Base-by-base conservation (phyloP, 73 alveolate species). In the Urostyla sp. region DNA sequence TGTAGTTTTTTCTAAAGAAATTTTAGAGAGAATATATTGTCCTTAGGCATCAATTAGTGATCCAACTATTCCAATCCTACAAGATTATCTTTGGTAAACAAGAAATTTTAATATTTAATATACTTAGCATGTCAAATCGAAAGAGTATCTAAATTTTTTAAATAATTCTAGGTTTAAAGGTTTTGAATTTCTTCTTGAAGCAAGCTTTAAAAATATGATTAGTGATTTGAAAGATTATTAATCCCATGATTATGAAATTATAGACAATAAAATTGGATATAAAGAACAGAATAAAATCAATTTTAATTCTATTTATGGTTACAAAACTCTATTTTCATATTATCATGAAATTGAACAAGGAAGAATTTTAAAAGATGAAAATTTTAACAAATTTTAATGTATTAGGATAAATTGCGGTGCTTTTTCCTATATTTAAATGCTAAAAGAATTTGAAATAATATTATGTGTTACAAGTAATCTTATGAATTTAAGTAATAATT, bases 391-490 rank as follows among this genome's bases (percentile, higher is more conserved):
- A 23, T 34, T 24, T 36, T 16, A 37, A 20, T 55, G 49, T 23
- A 58, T 84, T 31, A 80, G 80, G 36, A 0, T 84, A 43, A 11
- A 67, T 0, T 84, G 92, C 53, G 92, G 90, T 3, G 36, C 75
- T 32, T 84, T 76, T 46, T 76, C 89, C 0, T 84, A 51, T 31
- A 67, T 90, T n/a, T 56, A 80, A 38, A 51, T 79, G n/a, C 92
- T 89, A 0, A 34, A 18, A 24, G 6, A 28, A 23, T 63, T 66
- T 55, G 21, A 53, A 7, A 44, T 61, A 46, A 80, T 85, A 23
- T 23, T 85, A 24, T 90, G 93, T 13, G 93, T 85, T 21, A 79
- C 87, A 0, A 90, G 93, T 0, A 85, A 90, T 8, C 54, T 85
- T 1, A 63, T 61, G 28, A 67, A 72, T 11, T 27, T 85, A 58